Evolutionary conservation across 2,329 filamentous ascomycete species (phyloP), one percentile per base, ranked within the genome.

Genomic region (Helotiales sp.): DNA sequence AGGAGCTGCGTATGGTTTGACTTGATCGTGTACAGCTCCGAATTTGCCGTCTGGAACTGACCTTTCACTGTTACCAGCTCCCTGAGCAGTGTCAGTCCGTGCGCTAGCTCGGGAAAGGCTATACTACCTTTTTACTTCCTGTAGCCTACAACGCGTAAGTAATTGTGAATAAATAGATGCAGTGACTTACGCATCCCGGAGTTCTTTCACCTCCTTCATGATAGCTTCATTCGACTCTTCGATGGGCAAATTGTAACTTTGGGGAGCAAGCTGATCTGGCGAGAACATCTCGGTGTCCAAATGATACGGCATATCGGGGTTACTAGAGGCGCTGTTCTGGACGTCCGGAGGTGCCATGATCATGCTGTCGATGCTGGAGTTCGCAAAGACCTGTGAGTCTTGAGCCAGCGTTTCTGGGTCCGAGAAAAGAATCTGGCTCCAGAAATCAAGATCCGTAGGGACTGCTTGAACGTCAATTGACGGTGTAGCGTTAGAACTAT

Each of bases 361-460:
- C 11, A 54, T 32, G 50, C 50, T 32, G 28, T 54, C 26, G 26
- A 54, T 54, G 20, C 47, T 50, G 22, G 47, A 50, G 47, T 50
- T 50, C 47, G 47, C 20, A 50, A 50, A 50, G 47, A 11, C 47
- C 47, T 50, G 47, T 50, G 47, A 50, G 47, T 50, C 47, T 50
- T 50, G 7, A 50, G 47, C 47, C 24, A 50, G 24, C 47, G 47
- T 26, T 50, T n/a, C 50, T 54, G 15, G 50, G 26, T 54, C 26
- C 26, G 50, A 54, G 13, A 54, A 54, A 54, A 54, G 26, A 54
- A 54, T 54, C 13, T 54, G 50, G 50, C 26, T 54, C 50, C 26
- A 54, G 50, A 54, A 54, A 54, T 54, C 50, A 54, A 54, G 50
- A 54, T 54, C 50, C 50, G 50, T 8, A 30, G 50, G 50, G 50